Percentiles rank a stretch among this genome's conserved stretches.
Conservation (phyloP, 73 alveolate genomes). For the Paraurostyla sp. region DNA sequence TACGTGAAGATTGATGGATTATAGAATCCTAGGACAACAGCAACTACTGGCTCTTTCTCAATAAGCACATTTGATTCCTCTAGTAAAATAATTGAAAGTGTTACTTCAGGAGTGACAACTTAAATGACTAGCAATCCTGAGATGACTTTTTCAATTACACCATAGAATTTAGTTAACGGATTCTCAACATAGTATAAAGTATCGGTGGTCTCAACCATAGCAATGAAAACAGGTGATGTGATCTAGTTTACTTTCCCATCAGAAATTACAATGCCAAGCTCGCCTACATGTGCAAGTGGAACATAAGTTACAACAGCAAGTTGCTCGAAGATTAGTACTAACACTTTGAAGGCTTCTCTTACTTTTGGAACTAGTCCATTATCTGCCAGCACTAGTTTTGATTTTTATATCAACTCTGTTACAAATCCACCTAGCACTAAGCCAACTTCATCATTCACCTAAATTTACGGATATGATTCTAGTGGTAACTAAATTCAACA, state of each 20-base stretch:
- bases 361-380: background rate
- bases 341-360: background rate
- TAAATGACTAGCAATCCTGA: background rate
- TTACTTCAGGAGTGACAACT: conserved; percentile 9
- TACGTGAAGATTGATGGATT: background rate
- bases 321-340: background rate
- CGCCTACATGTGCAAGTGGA: background rate
- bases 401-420: background rate
- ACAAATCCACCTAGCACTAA: background rate
- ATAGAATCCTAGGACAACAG: conserved; percentile 19
- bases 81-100: background rate
- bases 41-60: background rate
- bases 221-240: background rate
- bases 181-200: no score
- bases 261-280: background rate
- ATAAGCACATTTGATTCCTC: conserved; percentile 26
- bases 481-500: background rate
- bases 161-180: background rate
- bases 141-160: background rate
- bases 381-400: background rate
- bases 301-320: background rate
- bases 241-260: background rate
- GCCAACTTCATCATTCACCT: background rate
- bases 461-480: background rate
- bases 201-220: no score